Base-by-base conservation (phyloP, 371 early-diverging fungal species). In the Chytridiales sp. region DNA sequence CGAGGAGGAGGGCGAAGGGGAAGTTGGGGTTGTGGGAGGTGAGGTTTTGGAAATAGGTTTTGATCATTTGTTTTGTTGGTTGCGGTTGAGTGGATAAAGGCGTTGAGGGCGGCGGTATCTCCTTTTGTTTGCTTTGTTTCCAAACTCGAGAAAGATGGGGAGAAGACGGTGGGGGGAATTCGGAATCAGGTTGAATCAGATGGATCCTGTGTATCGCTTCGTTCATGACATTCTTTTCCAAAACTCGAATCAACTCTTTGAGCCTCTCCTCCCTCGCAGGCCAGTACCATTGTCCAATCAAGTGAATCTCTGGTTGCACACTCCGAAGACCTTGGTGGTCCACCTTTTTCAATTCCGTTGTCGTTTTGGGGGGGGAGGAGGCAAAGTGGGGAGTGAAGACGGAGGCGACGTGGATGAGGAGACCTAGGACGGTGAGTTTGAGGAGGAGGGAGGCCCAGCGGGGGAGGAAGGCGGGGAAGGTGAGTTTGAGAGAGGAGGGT, bases 261-360 rank as follows among this genome's bases (percentile, higher is more conserved):
- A 41, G 13, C 8, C 66, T 29, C 19, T 34, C 24, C 5, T n/a
- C 29, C 8, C 35, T 49, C 8, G 9, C 15, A 19, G 60, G 61
- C 48, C 56, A 60, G 56, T 61, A 66, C 66, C 66, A 66, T 48
- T 66, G 61, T 13, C 48, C 56, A 6, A 66, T 47, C 27, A 66
- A 50, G 50, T 66, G 66, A 26, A 61, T 54, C 29, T 59, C 58
- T n/a, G 48, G n/a, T 8, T 15, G 34, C 0, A n/a, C n/a, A n/a
- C n/a, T n/a, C n/a, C n/a, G n/a, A n/a, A n/a, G n/a, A n/a, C n/a
- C 46, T 24, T 21, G 6, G 21, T 44, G 21, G 11, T 44, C 46
- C 51, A 5, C 31, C 35, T 4, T 19, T 38, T 11, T 19, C 3
- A 17, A 53, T 53, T 24, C 41, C 40, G 19, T 40, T 40, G n/a